These are phyloP conservation scores for Artemisia argyi DNA, from an alignment of 129 eudicot species.

Conservation along the genomic window DNA sequence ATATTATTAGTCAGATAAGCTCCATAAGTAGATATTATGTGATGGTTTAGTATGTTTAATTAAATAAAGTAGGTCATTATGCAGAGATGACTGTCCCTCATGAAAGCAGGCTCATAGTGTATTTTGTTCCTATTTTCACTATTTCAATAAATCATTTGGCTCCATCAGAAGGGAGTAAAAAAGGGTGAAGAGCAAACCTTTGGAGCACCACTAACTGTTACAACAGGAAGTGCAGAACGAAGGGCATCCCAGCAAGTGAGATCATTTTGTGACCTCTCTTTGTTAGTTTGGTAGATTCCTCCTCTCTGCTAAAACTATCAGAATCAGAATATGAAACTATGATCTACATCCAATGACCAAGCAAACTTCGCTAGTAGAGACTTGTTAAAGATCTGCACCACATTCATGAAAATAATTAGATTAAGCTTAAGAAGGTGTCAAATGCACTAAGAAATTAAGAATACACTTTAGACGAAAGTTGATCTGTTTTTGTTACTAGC, in stretches of 20 bases:
- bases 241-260: constrained; percentile 83
- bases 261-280: constrained; percentile 10
- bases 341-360: constrained; percentile 96
- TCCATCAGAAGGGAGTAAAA: background rate
- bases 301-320: constrained; percentile 31
- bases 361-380: constrained; percentile 89
- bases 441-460: too few species aligned
- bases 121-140: too few species aligned
- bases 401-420: background rate
- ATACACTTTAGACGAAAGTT: background rate
- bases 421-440: constrained; percentile 1
- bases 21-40: too few species aligned
- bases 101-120: too few species aligned
- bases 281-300: constrained; percentile 17
- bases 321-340: constrained; percentile 79
- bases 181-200: constrained; percentile 47
- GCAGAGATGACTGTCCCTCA: too few species aligned
- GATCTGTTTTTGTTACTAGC: too few species aligned
- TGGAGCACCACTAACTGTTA: constrained; percentile 88
- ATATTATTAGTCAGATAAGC: too few species aligned
- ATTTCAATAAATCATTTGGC: too few species aligned
- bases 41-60: too few species aligned
- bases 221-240: constrained; percentile 83
- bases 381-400: constrained; percentile 87
- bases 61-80: too few species aligned